Percentiles rank a stretch among this genome's conserved stretches.
phyloP scores from a whole-genome alignment of 1,139 yeast genomes.

The Trichomonascaceae sp. region DNA sequence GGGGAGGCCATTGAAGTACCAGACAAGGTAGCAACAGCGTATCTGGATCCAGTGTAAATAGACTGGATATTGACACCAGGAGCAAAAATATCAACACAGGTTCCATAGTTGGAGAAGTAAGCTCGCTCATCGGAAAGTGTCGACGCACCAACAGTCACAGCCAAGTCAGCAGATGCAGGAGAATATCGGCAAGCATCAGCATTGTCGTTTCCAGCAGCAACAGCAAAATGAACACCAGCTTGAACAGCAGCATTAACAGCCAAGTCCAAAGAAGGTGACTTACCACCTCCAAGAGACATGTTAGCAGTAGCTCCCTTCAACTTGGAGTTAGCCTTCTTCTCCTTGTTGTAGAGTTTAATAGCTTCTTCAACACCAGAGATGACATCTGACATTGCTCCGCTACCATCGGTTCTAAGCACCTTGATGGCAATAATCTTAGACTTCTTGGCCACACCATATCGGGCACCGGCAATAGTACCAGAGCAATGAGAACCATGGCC shows the following conservation, averaged over 20 bases:
- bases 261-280: conserved; percentile 45
- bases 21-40: conserved; percentile 83
- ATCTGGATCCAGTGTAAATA: conserved; percentile 73
- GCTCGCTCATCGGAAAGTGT: conserved; percentile 46
- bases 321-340: conserved; percentile 38
- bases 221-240: conserved; percentile 56
- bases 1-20: conserved; percentile 99
- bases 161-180: conserved; percentile 54
- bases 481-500: conserved; percentile 75
- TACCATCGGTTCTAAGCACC: conserved; percentile 46
- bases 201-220: conserved; percentile 64
- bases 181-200: conserved; percentile 58
- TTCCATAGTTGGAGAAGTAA: conserved; percentile 58
- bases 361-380: conserved; percentile 43
- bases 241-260: conserved; percentile 56
- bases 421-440: conserved; percentile 55
- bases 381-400: conserved; percentile 45
- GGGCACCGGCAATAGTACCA: conserved; percentile 55
- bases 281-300: conserved; percentile 61
- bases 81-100: conserved; percentile 60
- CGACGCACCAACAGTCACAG: conserved; percentile 59
- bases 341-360: conserved; percentile 35
- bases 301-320: conserved; percentile 52
- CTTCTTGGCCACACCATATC: conserved; percentile 61
- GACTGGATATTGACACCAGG: conserved; percentile 51